A percentile compares a stretch with the other conserved stretches of the same genome.
These are phyloP conservation scores for Mytilinidion resinicola DNA, from an alignment of 495 filamentous ascomycete genomes.

Conservation along the genomic window DNA sequence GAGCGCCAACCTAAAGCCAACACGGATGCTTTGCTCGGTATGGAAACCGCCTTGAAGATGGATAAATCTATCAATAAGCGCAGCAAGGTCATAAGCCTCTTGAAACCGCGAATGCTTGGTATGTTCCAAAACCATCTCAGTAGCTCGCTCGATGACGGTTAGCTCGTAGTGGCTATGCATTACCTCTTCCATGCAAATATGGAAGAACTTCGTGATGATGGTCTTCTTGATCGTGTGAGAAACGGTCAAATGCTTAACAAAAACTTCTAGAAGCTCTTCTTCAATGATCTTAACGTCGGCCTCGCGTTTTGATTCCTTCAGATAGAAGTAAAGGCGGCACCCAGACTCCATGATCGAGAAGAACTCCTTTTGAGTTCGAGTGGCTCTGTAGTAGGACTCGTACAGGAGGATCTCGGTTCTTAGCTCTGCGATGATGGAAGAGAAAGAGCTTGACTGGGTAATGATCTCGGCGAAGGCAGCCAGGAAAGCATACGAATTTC, in stretches of 20 bases:
- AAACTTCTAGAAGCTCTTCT: slow-evolving; percentile 51
- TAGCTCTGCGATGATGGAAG: slow-evolving; percentile 53
- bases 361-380: slow-evolving; percentile 25
- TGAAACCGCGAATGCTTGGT: slow-evolving; percentile 37
- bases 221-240: slow-evolving; percentile 39
- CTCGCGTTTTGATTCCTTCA: slow-evolving; percentile 27
- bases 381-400: slow-evolving; percentile 45
- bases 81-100: slow-evolving; percentile 48
- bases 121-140: slow-evolving; percentile 7
- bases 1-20: slow-evolving; percentile 16
- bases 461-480: slow-evolving; percentile 52
- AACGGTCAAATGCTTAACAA: slow-evolving; percentile 45
- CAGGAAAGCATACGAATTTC: slow-evolving; percentile 51
- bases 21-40: slow-evolving; percentile 19
- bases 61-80: slow-evolving; percentile 51
- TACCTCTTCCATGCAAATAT: slow-evolving; percentile 18
- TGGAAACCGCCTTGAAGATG: slow-evolving; percentile 50
- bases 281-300: slow-evolving; percentile 43
- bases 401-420: slow-evolving; percentile 53
- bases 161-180: slow-evolving; percentile 16
- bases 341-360: slow-evolving; percentile 30
- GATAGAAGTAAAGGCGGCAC: slow-evolving; percentile 48
- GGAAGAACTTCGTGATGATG: slow-evolving; percentile 21
- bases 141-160: slow-evolving; percentile 17
- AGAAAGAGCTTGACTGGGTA: slow-evolving; percentile 36